These are phyloP conservation scores for Suhomyces wounanorum DNA, from an alignment of 1,139 yeast genomes.

Conservation along the genomic window DNA sequence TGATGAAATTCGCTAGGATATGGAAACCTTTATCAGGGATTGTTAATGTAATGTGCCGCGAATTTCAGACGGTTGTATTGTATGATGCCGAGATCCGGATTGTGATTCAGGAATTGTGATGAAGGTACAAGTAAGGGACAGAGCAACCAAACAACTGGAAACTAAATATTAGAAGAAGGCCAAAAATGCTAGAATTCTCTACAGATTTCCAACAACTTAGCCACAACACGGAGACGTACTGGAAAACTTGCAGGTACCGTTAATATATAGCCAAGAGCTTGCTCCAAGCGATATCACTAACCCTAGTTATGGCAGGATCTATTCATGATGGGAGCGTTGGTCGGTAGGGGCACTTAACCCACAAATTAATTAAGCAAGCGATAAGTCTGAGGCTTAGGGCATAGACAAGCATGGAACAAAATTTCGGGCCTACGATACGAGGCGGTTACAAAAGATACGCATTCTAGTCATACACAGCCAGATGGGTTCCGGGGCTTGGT, in stretches of 20 bases:
- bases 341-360: neutral
- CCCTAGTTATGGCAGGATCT: neutral
- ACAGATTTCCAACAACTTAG: too few species aligned
- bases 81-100: neutral
- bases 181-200: too few species aligned
- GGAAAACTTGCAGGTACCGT: neutral
- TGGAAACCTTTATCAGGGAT: neutral
- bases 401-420: neutral
- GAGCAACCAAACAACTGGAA: too few species aligned
- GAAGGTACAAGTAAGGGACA: too few species aligned
- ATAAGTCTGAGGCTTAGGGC: slow-evolving; percentile 1
- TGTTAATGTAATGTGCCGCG: neutral
- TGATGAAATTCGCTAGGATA: neutral
- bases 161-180: too few species aligned
- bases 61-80: neutral
- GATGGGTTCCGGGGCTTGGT: too few species aligned
- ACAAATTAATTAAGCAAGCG: neutral
- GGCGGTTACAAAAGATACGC: neutral
- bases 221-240: too few species aligned
- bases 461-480: neutral
- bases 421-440: neutral
- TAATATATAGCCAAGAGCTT: neutral
- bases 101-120: neutral
- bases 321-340: neutral
- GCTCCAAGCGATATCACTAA: neutral